Evolutionary conservation across 2,329 filamentous ascomycete species (phyloP).

Genomic region (Exophiala phaeomuriformis): DNA sequence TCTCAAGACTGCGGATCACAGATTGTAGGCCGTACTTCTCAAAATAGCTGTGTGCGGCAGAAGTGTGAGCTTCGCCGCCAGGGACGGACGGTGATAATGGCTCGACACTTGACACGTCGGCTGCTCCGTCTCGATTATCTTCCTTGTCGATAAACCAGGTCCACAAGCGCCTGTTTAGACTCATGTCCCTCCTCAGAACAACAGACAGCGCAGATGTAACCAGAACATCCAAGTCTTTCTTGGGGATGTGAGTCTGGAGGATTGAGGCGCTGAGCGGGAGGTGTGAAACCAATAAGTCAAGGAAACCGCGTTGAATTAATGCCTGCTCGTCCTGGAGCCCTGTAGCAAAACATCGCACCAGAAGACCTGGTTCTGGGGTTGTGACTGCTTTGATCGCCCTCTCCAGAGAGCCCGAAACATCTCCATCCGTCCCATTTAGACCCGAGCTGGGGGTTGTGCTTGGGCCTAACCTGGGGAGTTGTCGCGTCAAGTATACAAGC

Average conservation of each 20-base stretch:
- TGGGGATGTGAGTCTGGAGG: conserved; percentile 65
- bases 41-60: conserved; percentile 66
- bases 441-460: conserved; percentile 27
- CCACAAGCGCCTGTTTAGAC: conserved; percentile 89
- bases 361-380: conserved; percentile 80
- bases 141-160: conserved; percentile 88
- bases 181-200: conserved; percentile 88
- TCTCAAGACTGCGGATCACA: conserved; percentile 65
- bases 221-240: conserved; percentile 70
- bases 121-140: conserved; percentile 21
- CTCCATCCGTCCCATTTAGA: conserved; percentile 29
- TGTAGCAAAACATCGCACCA: conserved; percentile 85
- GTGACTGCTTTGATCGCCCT: conserved; percentile 60
- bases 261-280: conserved; percentile 77
- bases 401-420: conserved; percentile 40
- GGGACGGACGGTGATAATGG: conserved; percentile 3
- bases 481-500: conserved; percentile 73
- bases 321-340: conserved; percentile 81
- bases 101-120: conserved; percentile 8
- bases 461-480: conserved; percentile 63
- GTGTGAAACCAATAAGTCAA: conserved; percentile 86
- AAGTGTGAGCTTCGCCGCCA: conserved; percentile 27
- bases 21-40: conserved; percentile 67
- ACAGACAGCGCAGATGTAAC: conserved; percentile 79
- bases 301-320: conserved; percentile 85